Percentiles rank a stretch among this genome's conserved stretches.
Conservation (phyloP, 164 flowering plant genomes). For the Stephania yunnanensis region DNA sequence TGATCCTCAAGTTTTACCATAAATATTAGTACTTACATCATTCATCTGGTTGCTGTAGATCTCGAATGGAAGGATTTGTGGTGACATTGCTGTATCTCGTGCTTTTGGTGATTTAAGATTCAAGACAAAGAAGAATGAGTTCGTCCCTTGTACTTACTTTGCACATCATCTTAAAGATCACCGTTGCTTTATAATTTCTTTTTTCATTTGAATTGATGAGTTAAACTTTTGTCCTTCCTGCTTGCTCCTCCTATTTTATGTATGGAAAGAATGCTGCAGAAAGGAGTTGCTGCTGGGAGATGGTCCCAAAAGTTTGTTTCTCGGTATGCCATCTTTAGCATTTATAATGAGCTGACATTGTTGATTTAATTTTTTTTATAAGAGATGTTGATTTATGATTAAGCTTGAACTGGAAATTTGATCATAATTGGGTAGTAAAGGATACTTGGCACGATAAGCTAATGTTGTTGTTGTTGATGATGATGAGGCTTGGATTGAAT, state of each 20-base stretch:
- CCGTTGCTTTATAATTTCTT: not conserved
- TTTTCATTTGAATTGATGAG: not conserved
- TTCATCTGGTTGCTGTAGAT: constrained; percentile 37
- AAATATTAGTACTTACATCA: not conserved
- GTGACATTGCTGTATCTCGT: constrained; percentile 92
- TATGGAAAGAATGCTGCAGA: constrained; percentile 67
- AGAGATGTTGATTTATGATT: not conserved
- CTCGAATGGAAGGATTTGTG: constrained; percentile 87
- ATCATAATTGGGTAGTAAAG: not conserved
- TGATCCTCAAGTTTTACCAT: not conserved
- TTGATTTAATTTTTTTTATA: not conserved
- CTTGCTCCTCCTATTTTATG: constrained; percentile 8
- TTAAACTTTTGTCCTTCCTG: constrained; percentile 3
- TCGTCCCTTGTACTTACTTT: constrained; percentile 32
- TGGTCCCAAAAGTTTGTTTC: constrained; percentile 83
- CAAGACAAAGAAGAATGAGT: constrained; percentile 94
- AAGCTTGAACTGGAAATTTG: not conserved
- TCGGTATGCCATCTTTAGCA: constrained; percentile 35
- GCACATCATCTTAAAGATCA: constrained; percentile 6
- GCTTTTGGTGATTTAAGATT: constrained; percentile 95
- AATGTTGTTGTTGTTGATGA: too few relatives aligned
- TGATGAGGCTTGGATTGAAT: too few relatives aligned
- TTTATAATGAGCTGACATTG: not conserved
- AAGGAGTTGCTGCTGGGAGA: constrained; percentile 78
- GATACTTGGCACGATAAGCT: not conserved